phyloP scores from a whole-genome alignment of 139 green algal genomes.

The Tetraselmis chui region DNA sequence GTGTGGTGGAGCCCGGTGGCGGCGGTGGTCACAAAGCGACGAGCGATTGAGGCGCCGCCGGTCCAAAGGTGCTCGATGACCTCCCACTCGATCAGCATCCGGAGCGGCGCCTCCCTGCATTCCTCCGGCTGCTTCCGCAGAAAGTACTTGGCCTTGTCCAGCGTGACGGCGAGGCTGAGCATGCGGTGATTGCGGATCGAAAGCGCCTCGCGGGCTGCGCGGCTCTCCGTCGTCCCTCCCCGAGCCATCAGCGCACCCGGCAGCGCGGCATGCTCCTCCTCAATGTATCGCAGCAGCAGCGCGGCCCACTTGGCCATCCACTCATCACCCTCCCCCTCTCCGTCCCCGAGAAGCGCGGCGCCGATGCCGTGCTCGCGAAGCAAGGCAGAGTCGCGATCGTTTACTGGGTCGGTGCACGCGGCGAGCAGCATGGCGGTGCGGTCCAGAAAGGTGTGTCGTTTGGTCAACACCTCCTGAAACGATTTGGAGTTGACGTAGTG shows the following conservation, averaged over 20 bases:
- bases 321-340: neutral
- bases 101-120: conserved; percentile 8
- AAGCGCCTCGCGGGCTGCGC: conserved; percentile 4
- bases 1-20: neutral
- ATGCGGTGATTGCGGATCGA: conserved; percentile 15
- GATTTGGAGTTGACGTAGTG: conserved; percentile 12
- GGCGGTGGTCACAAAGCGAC: neutral
- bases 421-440: conserved; percentile 24
- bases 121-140: conserved; percentile 9
- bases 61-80: conserved; percentile 22
- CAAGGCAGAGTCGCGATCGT: neutral
- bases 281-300: conserved; percentile 20
- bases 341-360: neutral
- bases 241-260: neutral
- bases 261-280: conserved; percentile 15
- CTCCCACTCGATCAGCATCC: conserved; percentile 15
- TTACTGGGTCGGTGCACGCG: conserved; percentile 2
- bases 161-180: conserved; percentile 17
- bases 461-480: conserved; percentile 18
- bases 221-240: neutral
- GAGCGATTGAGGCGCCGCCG: conserved; percentile 4
- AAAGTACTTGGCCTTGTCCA: conserved; percentile 31
- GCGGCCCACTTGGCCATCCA: conserved; percentile 29
- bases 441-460: conserved; percentile 24
- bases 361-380: conserved; percentile 1